phyloP scores from a whole-genome alignment of 2,329 filamentous ascomycete genomes.

The Didymella sp. region DNA sequence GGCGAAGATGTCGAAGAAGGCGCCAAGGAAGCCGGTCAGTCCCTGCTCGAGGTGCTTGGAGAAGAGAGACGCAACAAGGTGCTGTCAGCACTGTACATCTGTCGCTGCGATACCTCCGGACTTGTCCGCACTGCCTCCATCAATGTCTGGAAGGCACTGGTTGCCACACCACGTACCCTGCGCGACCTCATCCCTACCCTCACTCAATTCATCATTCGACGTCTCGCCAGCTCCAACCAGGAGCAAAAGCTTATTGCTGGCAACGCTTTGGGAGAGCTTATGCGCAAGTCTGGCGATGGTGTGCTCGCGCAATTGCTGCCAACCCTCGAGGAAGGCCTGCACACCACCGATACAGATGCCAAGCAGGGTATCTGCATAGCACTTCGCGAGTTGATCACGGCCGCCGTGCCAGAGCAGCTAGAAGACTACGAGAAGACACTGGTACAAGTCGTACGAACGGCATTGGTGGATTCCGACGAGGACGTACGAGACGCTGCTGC shows the following conservation, averaged over 20 bases:
- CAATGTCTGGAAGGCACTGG: conserved; percentile 94
- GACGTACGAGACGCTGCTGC: conserved; percentile 95
- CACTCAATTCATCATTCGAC: conserved; percentile 91
- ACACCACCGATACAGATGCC: conserved; percentile 89
- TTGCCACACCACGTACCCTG: conserved; percentile 87
- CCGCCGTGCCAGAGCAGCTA: conserved; percentile 84
- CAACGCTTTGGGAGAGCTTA: conserved; percentile 94
- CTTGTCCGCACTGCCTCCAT: conserved; percentile 89
- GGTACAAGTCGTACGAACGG: conserved; percentile 91
- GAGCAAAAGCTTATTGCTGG: conserved; percentile 99
- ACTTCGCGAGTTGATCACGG: conserved; percentile 88
- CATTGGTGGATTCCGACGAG: conserved; percentile 85
- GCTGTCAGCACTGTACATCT: conserved; percentile 95
- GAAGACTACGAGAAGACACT: conserved; percentile 95
- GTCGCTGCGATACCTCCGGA: conserved; percentile 93
- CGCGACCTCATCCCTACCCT: conserved; percentile 96
- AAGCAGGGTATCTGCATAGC: conserved; percentile 98
- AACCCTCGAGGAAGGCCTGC: conserved; percentile 88
- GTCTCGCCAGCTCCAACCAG: conserved; percentile 94
- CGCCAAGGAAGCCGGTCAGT: conserved; percentile 85
- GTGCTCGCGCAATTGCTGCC: conserved; percentile 87
- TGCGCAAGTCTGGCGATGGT: conserved; percentile 93
- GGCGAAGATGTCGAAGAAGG: conserved; percentile 81
- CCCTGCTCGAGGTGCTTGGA: conserved; percentile 91
- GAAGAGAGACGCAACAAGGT: conserved; percentile 98